A percentile compares a stretch with the other conserved stretches of the same genome.
These are phyloP conservation scores for Mortierella polycephala DNA, from an alignment of 371 early-diverging fungal species.

Conservation along the genomic window DNA sequence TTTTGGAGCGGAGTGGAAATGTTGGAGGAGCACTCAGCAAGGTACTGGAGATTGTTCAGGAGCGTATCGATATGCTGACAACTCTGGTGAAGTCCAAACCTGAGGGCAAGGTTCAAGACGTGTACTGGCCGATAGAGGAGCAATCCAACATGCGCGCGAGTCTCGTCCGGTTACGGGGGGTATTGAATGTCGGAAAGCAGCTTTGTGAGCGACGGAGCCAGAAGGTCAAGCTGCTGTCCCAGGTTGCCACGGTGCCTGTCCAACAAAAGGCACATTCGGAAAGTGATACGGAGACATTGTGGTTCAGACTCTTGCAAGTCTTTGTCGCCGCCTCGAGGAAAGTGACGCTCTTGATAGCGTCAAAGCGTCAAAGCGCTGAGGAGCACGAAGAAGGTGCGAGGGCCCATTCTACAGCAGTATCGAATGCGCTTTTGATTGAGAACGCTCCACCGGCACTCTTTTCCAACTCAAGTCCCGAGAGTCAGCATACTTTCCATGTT, in stretches of 20 bases:
- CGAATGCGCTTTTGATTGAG: constrained; percentile 40
- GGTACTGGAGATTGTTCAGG: constrained; percentile 70
- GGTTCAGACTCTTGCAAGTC: constrained; percentile 75
- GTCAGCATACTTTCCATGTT: constrained; percentile 36
- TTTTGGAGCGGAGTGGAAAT: constrained; percentile 78
- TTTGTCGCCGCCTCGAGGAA: constrained; percentile 58
- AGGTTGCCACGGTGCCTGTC: constrained; percentile 23
- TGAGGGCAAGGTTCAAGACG: constrained; percentile 34
- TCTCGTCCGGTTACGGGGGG: constrained; percentile 68
- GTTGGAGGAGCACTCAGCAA: constrained; percentile 73
- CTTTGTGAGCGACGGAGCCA: constrained; percentile 67
- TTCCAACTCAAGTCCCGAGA: constrained; percentile 43
- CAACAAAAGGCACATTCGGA: constrained; percentile 25
- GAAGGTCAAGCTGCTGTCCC: constrained; percentile 44
- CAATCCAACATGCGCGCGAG: constrained; percentile 62
- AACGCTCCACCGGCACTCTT: constrained; percentile 50
- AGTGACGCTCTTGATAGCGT: constrained; percentile 52
- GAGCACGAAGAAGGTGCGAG: constrained; percentile 1
- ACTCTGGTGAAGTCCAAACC: constrained; percentile 56
- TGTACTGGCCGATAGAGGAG: constrained; percentile 68
- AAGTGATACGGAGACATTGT: constrained; percentile 68
- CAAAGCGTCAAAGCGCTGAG: constrained; percentile 2
- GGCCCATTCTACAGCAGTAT: constrained; percentile 2
- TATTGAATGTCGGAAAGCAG: constrained; percentile 68
- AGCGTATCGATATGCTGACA: constrained; percentile 58